Conservation (phyloP, 2,329 filamentous ascomycete genomes). For the Atkinsonella hypoxylon region DNA sequence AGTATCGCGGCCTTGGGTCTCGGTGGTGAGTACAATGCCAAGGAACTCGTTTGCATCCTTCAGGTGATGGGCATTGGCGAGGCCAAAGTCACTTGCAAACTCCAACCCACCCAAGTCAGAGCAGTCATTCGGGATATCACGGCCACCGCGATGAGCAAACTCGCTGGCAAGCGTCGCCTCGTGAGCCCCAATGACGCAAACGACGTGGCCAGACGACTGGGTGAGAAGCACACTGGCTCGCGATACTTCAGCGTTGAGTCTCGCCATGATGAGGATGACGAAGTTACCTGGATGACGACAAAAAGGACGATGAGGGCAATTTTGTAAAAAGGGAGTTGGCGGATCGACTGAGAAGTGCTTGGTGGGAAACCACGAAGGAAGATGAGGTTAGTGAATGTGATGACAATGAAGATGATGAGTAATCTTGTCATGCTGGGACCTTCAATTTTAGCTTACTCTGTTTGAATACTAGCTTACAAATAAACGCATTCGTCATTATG, state of each 20-base stretch:
- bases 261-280: conserved; percentile 15
- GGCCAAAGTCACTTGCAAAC: conserved; percentile 3
- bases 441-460: neutral
- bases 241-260: conserved; percentile 25
- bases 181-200: conserved; percentile 45
- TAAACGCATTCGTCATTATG: neutral
- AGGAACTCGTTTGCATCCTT: conserved; percentile 16
- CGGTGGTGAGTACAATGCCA: conserved; percentile 16
- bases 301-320: conserved; percentile 14
- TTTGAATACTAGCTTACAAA: neutral
- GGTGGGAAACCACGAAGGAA: conserved; percentile 10
- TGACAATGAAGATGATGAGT: conserved; percentile 1
- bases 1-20: conserved; percentile 16
- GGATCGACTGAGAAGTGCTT: conserved; percentile 9
- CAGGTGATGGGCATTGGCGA: conserved; percentile 15
- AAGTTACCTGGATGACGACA: conserved; percentile 13
- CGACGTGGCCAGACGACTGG: conserved; percentile 43
- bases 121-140: conserved; percentile 24
- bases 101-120: conserved; percentile 8
- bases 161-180: conserved; percentile 31
- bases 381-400: conserved; percentile 8
- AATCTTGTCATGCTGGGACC: neutral
- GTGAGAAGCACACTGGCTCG: conserved; percentile 32
- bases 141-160: conserved; percentile 17
- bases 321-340: conserved; percentile 18